These are phyloP conservation scores for Globisporangium camurandrum DNA, from an alignment of 352 stramenopile species.

Conservation along the genomic window DNA sequence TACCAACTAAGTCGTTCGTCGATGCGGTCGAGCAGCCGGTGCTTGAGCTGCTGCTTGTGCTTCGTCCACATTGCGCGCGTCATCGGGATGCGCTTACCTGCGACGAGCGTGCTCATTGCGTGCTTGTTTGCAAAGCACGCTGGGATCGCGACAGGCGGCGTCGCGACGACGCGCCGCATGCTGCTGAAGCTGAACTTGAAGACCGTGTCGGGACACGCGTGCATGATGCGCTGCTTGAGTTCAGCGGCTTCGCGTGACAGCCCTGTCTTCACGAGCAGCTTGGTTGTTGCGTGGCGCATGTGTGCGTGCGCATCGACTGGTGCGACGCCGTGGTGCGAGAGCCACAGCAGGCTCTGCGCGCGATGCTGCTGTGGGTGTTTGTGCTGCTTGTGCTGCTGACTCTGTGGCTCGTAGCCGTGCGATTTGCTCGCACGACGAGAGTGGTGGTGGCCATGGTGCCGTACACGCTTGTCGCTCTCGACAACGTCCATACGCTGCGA, in stretches of 20 bases:
- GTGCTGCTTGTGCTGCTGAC: slow-evolving; percentile 12
- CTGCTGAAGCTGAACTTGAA: slow-evolving; percentile 52
- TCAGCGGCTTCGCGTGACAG: slow-evolving; percentile 29
- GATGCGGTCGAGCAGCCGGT: slow-evolving; percentile 12
- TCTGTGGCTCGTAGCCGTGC: slow-evolving; percentile 1
- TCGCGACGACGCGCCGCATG: slow-evolving; percentile 48
- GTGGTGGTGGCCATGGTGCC: not conserved
- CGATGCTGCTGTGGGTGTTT: not conserved
- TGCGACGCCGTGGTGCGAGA: slow-evolving; percentile 24
- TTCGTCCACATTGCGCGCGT: slow-evolving; percentile 59
- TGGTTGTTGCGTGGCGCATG: not conserved
- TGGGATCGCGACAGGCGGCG: slow-evolving; percentile 45
- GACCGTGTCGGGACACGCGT: slow-evolving; percentile 32
- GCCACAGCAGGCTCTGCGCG: slow-evolving; percentile 19
- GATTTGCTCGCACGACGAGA: slow-evolving; percentile 13
- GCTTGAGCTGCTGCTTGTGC: slow-evolving; percentile 17
- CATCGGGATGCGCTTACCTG: slow-evolving; percentile 51
- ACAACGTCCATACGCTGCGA: slow-evolving; percentile 6
- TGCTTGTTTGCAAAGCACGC: slow-evolving; percentile 20
- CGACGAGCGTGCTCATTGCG: slow-evolving; percentile 30
- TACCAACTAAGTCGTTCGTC: slow-evolving; percentile 11
- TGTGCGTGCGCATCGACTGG: slow-evolving; percentile 6
- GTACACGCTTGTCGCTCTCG: not conserved
- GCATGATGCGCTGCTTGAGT: slow-evolving; percentile 52
- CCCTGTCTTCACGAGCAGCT: slow-evolving; percentile 23